A percentile compares a stretch with the other conserved stretches of the same genome.
Conservation (phyloP, 352 stramenopile species). For the Phytophthora pinifolia region DNA sequence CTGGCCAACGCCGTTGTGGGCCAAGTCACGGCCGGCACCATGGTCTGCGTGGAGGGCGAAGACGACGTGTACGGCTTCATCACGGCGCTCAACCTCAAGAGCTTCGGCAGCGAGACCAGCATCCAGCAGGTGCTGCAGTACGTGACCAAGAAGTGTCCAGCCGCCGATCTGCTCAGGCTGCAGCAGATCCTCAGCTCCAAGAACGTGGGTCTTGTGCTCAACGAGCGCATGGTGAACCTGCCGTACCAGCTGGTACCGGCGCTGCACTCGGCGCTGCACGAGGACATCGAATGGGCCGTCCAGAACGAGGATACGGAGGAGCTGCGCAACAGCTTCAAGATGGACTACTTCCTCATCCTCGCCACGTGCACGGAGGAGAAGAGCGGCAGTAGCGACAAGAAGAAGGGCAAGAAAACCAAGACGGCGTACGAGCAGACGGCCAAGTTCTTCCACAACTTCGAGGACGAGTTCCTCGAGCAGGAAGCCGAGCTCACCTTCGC, state of each 20-base stretch:
- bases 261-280: slow-evolving; percentile 76
- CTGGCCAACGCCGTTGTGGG: slow-evolving; percentile 73
- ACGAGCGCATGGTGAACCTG: slow-evolving; percentile 87
- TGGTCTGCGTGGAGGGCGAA: slow-evolving; percentile 81
- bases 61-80: slow-evolving; percentile 87
- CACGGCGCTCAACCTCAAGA: slow-evolving; percentile 69
- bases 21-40: slow-evolving; percentile 74
- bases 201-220: slow-evolving; percentile 70
- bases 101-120: slow-evolving; percentile 49
- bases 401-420: slow-evolving; percentile 79
- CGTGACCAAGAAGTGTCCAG: slow-evolving; percentile 73
- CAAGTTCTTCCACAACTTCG: slow-evolving; percentile 87
- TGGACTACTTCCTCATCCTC: slow-evolving; percentile 86
- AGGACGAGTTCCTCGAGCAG: slow-evolving; percentile 85
- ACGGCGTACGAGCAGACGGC: slow-evolving; percentile 59
- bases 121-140: slow-evolving; percentile 80
- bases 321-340: slow-evolving; percentile 66
- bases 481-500: slow-evolving; percentile 68
- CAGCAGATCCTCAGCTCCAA: slow-evolving; percentile 63
- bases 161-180: slow-evolving; percentile 43
- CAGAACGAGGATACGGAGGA: slow-evolving; percentile 67
- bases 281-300: slow-evolving; percentile 87
- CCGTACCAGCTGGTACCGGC: slow-evolving; percentile 84
- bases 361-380: slow-evolving; percentile 66
- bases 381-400: slow-evolving; percentile 31